Percentiles rank a stretch among this genome's conserved stretches.
These are phyloP conservation scores for Stagonosporopsis vannaccii DNA, from an alignment of 2,329 filamentous ascomycete species.

Conservation along the genomic window DNA sequence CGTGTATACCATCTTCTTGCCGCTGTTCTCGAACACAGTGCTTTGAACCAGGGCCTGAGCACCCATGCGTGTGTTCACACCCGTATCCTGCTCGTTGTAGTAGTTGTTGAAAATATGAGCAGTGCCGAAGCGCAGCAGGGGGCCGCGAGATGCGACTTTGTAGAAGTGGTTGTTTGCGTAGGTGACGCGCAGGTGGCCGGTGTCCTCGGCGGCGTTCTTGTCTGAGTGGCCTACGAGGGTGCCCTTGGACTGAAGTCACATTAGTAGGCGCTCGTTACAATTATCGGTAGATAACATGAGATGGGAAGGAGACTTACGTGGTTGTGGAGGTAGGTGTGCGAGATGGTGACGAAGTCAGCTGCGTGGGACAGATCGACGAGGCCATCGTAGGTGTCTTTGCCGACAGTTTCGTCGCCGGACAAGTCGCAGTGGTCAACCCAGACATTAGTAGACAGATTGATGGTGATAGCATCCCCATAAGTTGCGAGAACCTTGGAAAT, in stretches of 20 bases:
- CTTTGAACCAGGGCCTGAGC: constrained; percentile 52
- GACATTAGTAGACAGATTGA: constrained; percentile 62
- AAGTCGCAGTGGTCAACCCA: constrained; percentile 73
- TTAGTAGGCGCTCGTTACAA: background rate
- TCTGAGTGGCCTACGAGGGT: constrained; percentile 67
- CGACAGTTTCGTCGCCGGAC: constrained; percentile 53
- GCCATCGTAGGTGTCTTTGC: constrained; percentile 38
- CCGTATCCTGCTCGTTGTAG: constrained; percentile 43
- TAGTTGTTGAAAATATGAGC: constrained; percentile 66
- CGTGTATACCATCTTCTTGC: constrained; percentile 64
- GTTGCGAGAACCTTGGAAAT: constrained; percentile 62
- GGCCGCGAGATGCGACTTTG: constrained; percentile 68
- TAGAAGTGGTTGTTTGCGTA: constrained; percentile 71
- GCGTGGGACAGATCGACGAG: constrained; percentile 68
- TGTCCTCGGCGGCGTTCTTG: constrained; percentile 62
- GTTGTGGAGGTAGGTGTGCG: constrained; percentile 59
- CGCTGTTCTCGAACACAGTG: constrained; percentile 64
- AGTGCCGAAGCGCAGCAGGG: constrained; percentile 70
- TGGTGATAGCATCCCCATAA: constrained; percentile 66
- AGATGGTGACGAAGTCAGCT: constrained; percentile 66
- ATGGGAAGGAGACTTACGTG: constrained; percentile 47
- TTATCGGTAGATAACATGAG: background rate
- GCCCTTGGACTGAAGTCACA: constrained; percentile 57
- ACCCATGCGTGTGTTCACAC: constrained; percentile 52
- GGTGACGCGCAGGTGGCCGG: constrained; percentile 67